phyloP scores from a whole-genome alignment of 805 yeast species.

The Priceomyces fermenticarens region DNA sequence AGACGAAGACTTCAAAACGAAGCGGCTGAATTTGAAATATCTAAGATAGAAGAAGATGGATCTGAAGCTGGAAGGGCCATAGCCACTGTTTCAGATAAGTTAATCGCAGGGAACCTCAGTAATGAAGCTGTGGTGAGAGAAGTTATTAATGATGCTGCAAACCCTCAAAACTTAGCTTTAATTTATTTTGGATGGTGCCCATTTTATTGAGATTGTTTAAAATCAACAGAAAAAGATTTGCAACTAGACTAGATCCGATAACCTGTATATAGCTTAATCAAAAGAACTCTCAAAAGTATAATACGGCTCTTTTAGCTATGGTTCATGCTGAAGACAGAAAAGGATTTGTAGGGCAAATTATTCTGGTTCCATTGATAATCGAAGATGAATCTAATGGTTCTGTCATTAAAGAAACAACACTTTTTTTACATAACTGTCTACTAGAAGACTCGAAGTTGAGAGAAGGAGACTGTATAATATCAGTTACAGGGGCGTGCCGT shows the following conservation, averaged over 20 bases:
- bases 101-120: conserved; percentile 64
- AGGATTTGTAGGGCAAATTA: conserved; percentile 7
- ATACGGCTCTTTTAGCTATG: no score
- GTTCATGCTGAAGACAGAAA: no score
- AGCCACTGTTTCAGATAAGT: conserved; percentile 65
- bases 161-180: conserved; percentile 61
- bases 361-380: conserved; percentile 15
- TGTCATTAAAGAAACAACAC: conserved; percentile 11
- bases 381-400: conserved; percentile 12
- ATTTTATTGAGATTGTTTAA: conserved; percentile 42
- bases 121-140: conserved; percentile 83
- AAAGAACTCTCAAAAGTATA: no score
- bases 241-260: background rate
- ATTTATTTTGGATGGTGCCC: conserved; percentile 88
- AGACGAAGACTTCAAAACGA: conserved; percentile 52
- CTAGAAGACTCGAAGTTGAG: conserved; percentile 6
- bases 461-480: conserved; percentile 9
- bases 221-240: background rate
- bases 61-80: conserved; percentile 82
- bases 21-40: conserved; percentile 13
- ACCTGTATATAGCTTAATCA: no score
- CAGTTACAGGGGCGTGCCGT: conserved; percentile 15
- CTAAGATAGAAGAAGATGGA: conserved; percentile 38
- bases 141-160: conserved; percentile 72
- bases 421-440: conserved; percentile 15